Base-by-base conservation (phyloP, 345 rosid species). In the Abelmoschus esculentus region DNA sequence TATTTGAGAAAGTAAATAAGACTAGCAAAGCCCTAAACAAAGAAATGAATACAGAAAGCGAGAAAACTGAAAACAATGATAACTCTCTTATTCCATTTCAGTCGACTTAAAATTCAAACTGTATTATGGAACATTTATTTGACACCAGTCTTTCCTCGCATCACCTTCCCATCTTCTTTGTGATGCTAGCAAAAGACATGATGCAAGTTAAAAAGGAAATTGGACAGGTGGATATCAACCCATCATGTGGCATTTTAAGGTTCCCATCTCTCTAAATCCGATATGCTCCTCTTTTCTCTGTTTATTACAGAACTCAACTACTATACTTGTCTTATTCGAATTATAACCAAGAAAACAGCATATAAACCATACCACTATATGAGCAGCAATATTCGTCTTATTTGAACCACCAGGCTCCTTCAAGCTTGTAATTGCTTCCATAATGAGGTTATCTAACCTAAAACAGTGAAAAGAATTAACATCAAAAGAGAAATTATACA, bases 401-500 rank as follows among this genome's bases (percentile, higher is more conserved):
- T 92, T 85, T 11, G 97, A 92, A 72, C 99, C 99, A 55, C 87
- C 87, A 69, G 89, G 87, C 86, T 96, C 99, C 85, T 86, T 90
- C 89, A 96, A 77, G 74, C 75, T 84, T 70, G 83, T 70, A 80
- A 96, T 86, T 47, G 98, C 97, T 72, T 96, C 99, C 89, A 87
- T 75, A 73, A 96, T 85, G 54, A 96, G 98, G 82, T 71, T 85
- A 42, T 96, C 99, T 81, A 96, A 76, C 89, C 98, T 96, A 75
- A 44, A 57, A 77, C 47, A 63, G 49, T 28, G 15, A 61, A 29
- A 70, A 40, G 53, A 70, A 71, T 8, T 63, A 73, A 31, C 74
- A 17, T 56, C 9, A 50, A 83, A 29, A n/a, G 57, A 5, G 8
- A 69, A 69, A 69, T 49, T 9, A 66, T 29, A 29, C 55, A 63